Evolutionary conservation across 1,139 yeast genomes (phyloP), one percentile per base, ranked within the genome.

Genomic region (Nakaseomyces nivariensis): DNA sequence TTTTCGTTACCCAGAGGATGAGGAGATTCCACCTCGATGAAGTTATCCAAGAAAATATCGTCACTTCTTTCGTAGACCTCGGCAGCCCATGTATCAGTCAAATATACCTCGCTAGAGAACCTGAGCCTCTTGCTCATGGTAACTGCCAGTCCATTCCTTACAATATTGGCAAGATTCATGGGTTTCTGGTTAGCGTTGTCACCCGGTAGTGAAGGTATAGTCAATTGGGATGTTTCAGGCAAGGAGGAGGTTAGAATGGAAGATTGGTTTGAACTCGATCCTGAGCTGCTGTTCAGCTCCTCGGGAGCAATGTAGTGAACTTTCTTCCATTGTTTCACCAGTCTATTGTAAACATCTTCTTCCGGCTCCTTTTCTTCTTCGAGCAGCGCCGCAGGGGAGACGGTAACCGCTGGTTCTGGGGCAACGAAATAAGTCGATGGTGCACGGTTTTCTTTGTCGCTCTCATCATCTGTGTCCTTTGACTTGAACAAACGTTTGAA

Each of bases 11-110:
- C 44, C 17, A 26, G n/a, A 7, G 41, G 44, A 43, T 37, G 45
- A 48, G 9, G 48, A 29, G 13, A 48, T 22, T 31, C 42, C 27
- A 52, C 53, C 33, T 49, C 54, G 36, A 58, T 53, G 53, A 56
- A 58, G 52, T 58, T 52, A 53, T 52, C 42, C 53, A 58, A 53
- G 46, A 58, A 59, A 26, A 37, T 56, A 38, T 52, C 57, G 43
- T 59, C 63, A 8, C 59, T 56, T 47, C 67, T 53, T 25, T 54
- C 54, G 45, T 63, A 63, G 43, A 60, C 65, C 25, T 31, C 46
- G 3, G 62, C 51, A 9, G 63, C 54, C 53, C 54, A 58, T 6
- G 63, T 59, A 17, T 58, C 58, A 24, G 48, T 52, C 27, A 59
- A 52, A 37, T 46, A 55, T n/a, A 59, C 51, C 26, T 54, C 57